A percentile compares a stretch with the other conserved stretches of the same genome.
Evolutionary conservation across 352 stramenopile species (phyloP).

Genomic region (Globisporangium canariense): DNA sequence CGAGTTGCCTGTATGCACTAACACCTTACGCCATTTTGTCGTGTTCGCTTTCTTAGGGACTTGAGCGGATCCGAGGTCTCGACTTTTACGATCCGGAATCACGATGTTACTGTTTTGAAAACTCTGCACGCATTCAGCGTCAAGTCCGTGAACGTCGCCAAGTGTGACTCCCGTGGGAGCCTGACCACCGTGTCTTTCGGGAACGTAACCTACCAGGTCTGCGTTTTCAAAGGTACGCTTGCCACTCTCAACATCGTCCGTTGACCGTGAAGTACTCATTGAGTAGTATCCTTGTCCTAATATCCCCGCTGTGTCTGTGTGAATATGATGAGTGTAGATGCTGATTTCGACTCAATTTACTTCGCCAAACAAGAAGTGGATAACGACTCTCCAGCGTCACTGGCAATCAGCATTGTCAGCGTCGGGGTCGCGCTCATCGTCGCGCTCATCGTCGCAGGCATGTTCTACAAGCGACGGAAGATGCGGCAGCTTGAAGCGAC

Average conservation of each 20-base stretch:
- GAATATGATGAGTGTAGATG: slow-evolving; percentile 2
- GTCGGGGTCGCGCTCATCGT: slow-evolving; percentile 6
- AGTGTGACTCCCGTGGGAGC: slow-evolving; percentile 2
- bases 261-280: neutral
- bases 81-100: slow-evolving; percentile 14
- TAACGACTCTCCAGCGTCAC: neutral
- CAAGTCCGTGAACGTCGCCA: neutral
- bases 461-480: slow-evolving; percentile 14
- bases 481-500: slow-evolving; percentile 15
- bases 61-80: slow-evolving; percentile 10
- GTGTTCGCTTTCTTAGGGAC: neutral
- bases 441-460: slow-evolving; percentile 2
- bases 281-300: neutral
- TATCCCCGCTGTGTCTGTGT: neutral
- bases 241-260: neutral
- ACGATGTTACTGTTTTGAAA: slow-evolving; percentile 4
- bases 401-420: slow-evolving; percentile 11
- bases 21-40: neutral
- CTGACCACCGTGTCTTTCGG: neutral
- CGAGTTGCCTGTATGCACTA: neutral
- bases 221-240: slow-evolving; percentile 14
- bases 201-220: neutral
- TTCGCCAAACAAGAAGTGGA: neutral
- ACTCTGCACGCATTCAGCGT: neutral
- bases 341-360: slow-evolving; percentile 15